Evolutionary conservation across 768 basidiomycete genomes (phyloP), one percentile per base, ranked within the genome.

Genomic region (Vararia minispora): DNA sequence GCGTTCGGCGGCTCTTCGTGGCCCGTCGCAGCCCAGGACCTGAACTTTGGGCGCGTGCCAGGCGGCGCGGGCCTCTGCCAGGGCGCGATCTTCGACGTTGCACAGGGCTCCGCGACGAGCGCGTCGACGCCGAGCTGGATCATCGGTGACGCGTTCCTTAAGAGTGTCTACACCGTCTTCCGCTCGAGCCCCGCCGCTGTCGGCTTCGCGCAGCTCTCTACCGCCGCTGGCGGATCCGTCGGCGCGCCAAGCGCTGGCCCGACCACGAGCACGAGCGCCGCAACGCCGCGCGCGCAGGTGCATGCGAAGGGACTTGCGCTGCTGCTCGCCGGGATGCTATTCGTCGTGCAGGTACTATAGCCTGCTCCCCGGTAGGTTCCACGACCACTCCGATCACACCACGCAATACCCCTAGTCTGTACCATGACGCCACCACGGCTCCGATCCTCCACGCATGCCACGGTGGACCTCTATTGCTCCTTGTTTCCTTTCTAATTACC

Each of bases 1-100:
- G 69, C 78, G 10, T 94, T 89, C 46, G 86, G 88, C 5, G 78
- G 80, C 3, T 68, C 71, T 43, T 45, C 61, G 2, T 98, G 92
- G 81, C 57, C 77, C 5, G 83, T 98, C 54, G 69, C 61, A 48
- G 41, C 75, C 0, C 59, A 51, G 7, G 92, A 98, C 51, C 87
- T 98, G 72, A 86, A 83, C 56, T 60, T 92, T 11, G 83, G 83
- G 2, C 49, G 50, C 1, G 51, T 81, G 36, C 24, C 54, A 16
- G 28, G 29, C 8, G 51, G 55, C 31, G 54, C 66, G 56, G 26
- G 52, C 50, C 39, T 68, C 58, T 81, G 82, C 43, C 51, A 72
- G 0, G 81, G 82, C 25, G 77, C 70, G 2, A 71, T 86, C 35
- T 84, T 85, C 41, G 82, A 83, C 45, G 55, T 82, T 11, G 58